Conservation (phyloP, 306 rosid species). For the Lupinus albus region DNA sequence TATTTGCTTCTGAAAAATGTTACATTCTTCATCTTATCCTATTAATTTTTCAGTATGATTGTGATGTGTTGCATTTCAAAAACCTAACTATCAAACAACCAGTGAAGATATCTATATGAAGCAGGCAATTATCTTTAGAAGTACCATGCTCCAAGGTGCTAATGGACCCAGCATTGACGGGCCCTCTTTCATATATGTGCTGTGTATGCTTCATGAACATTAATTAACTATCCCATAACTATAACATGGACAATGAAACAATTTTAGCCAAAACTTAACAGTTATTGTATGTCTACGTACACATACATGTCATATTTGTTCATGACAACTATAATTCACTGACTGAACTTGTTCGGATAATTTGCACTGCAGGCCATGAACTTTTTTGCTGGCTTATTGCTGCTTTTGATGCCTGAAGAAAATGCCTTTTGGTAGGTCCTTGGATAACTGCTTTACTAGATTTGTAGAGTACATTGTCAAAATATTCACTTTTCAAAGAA, state of each 20-base stretch:
- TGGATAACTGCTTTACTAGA: slow-evolving; percentile 13
- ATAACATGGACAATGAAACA: slow-evolving; percentile 27
- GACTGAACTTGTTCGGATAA: slow-evolving; percentile 35
- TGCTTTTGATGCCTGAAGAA: slow-evolving; percentile 99
- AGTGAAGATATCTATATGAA: slow-evolving; percentile 25
- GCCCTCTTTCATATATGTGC: slow-evolving; percentile 10
- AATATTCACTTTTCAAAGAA: slow-evolving; percentile 17
- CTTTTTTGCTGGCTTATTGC: slow-evolving; percentile 92
- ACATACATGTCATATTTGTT: not conserved
- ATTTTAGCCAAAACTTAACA: not conserved
- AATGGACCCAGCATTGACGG: not conserved
- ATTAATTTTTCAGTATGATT: slow-evolving; percentile 10
- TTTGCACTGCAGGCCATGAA: slow-evolving; percentile 86
- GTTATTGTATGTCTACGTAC: slow-evolving; percentile 1
- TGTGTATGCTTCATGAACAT: slow-evolving; percentile 26
- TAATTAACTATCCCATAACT: slow-evolving; percentile 34
- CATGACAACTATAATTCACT: slow-evolving; percentile 32
- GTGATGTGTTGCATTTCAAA: slow-evolving; percentile 25
- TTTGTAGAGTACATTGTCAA: not conserved
- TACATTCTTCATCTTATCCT: not conserved
- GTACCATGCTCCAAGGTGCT: slow-evolving; percentile 7
- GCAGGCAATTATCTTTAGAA: slow-evolving; percentile 13
- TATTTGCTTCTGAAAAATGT: slow-evolving; percentile 46
- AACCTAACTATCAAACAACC: slow-evolving; percentile 21
- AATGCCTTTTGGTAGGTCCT: slow-evolving; percentile 94